Conservation (phyloP, 495 filamentous ascomycete species). For the Chaetomium cochliodes region DNA sequence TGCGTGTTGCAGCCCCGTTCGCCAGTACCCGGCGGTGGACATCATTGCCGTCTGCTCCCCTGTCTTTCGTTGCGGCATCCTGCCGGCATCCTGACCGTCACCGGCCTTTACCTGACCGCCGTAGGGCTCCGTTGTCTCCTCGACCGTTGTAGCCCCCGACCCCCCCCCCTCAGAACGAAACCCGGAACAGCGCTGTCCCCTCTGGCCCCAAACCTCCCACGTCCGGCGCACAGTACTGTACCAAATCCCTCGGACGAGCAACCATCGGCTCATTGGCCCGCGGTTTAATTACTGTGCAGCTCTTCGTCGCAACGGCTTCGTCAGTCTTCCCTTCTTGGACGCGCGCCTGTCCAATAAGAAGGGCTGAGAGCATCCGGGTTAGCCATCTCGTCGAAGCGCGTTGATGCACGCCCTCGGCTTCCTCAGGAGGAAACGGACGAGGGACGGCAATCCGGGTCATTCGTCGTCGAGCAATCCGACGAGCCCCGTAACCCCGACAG, state of each 20-base stretch:
- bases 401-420: conserved; percentile 78
- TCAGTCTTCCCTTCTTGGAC: conserved; percentile 17
- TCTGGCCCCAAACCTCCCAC: neutral
- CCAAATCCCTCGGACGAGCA: conserved; percentile 19
- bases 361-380: conserved; percentile 19
- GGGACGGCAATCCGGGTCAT: conserved; percentile 61
- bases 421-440: conserved; percentile 97
- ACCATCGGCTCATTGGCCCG: conserved; percentile 31
- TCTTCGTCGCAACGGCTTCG: conserved; percentile 20
- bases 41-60: neutral
- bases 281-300: conserved; percentile 33
- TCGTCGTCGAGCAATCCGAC: conserved; percentile 58
- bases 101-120: neutral
- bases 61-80: neutral
- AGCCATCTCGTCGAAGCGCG: conserved; percentile 25
- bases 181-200: neutral
- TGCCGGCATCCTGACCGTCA: neutral
- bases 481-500: conserved; percentile 57
- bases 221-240: neutral
- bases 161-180: neutral
- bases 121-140: neutral
- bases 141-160: neutral
- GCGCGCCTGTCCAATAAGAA: conserved; percentile 29
- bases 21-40: conserved; percentile 1
- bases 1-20: conserved; percentile 13